Evolutionary conservation across 371 early-diverging fungal species (phyloP).

Genomic region (Rhizomucor pusillus): DNA sequence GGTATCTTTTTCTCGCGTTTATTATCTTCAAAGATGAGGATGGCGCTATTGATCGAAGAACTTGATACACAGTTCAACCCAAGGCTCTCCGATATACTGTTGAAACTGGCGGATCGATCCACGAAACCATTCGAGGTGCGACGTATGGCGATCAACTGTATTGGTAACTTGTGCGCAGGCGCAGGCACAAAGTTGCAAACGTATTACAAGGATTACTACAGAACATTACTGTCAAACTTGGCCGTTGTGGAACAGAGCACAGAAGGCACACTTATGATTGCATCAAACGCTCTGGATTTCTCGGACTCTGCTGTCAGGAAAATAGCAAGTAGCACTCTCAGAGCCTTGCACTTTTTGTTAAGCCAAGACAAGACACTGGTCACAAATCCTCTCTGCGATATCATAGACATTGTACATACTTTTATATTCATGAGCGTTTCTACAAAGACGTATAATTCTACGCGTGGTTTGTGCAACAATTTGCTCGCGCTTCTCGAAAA

Average conservation of each 20-base stretch:
- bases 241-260: constrained; percentile 26
- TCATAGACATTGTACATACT: constrained; percentile 41
- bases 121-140: constrained; percentile 44
- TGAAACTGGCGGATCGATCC: constrained; percentile 27
- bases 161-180: constrained; percentile 54
- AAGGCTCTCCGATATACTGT: constrained; percentile 23
- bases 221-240: constrained; percentile 41
- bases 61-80: constrained; percentile 17
- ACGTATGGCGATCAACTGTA: constrained; percentile 64
- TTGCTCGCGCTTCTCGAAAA: not conserved
- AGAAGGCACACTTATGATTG: constrained; percentile 36
- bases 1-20: constrained; percentile 8
- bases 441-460: constrained; percentile 27
- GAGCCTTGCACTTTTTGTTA: constrained; percentile 49
- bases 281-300: constrained; percentile 30
- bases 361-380: constrained; percentile 40
- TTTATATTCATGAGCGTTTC: constrained; percentile 47
- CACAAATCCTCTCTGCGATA: constrained; percentile 42
- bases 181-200: constrained; percentile 39
- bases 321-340: constrained; percentile 47
- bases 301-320: constrained; percentile 42
- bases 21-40: not conserved
- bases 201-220: constrained; percentile 38
- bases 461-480: too few relatives aligned
- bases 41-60: not conserved